These are phyloP conservation scores for Suhomyces panamericanus DNA, from an alignment of 1,139 yeast species.

Conservation along the genomic window DNA sequence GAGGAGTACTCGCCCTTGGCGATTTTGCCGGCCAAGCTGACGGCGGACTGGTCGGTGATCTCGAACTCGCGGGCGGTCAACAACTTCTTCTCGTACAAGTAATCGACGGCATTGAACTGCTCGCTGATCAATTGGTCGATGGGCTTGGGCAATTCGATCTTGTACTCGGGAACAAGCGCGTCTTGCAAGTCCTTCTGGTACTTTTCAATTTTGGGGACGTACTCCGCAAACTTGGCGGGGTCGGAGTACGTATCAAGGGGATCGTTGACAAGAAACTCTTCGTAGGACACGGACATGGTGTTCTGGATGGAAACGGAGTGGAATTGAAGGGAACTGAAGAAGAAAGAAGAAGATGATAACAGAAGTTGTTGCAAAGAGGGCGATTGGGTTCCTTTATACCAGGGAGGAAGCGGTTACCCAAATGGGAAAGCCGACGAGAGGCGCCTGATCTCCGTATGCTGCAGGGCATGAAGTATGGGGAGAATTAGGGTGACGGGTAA, in stretches of 20 bases:
- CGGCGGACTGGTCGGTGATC: conserved; percentile 49
- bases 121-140: conserved; percentile 39
- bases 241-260: conserved; percentile 39
- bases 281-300: conserved; percentile 16
- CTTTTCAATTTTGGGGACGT: conserved; percentile 51
- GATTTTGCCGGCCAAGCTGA: conserved; percentile 36
- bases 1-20: conserved; percentile 43
- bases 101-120: conserved; percentile 49
- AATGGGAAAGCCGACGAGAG: conserved; percentile 1
- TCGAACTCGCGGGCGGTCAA: conserved; percentile 46
- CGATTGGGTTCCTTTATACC: not conserved
- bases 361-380: not conserved
- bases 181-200: conserved; percentile 46
- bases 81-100: conserved; percentile 41
- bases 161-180: conserved; percentile 43
- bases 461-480: not conserved
- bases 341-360: not conserved
- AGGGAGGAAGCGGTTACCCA: conserved; percentile 4
- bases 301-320: not conserved
- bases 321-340: not conserved
- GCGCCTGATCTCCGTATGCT: not conserved
- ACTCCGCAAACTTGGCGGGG: conserved; percentile 34
- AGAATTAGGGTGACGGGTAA: not conserved
- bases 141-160: conserved; percentile 42
- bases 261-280: conserved; percentile 34